phyloP scores from a whole-genome alignment of 345 rosid species.

The Citrus australasica region DNA sequence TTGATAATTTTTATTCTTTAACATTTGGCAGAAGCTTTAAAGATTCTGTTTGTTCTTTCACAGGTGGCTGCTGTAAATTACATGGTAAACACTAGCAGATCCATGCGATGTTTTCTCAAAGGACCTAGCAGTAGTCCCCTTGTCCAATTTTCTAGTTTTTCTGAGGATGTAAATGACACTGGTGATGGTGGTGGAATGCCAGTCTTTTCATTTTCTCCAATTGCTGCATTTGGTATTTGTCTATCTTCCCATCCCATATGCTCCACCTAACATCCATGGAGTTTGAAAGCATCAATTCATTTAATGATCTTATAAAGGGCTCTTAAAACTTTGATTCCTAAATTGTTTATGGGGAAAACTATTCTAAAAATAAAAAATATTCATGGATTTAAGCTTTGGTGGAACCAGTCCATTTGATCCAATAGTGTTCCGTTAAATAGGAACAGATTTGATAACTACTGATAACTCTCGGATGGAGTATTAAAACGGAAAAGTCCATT shows the following conservation, averaged over 20 bases:
- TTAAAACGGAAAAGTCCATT: no score
- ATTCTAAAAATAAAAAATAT: not conserved
- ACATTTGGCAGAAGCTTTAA: not conserved
- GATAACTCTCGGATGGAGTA: no score
- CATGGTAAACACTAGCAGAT: slow-evolving; percentile 55
- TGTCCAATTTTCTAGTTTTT: slow-evolving; percentile 53
- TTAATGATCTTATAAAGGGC: not conserved
- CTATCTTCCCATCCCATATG: not conserved
- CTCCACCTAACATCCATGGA: not conserved
- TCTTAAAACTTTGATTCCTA: not conserved
- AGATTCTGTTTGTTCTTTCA: not conserved
- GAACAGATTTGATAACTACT: no score
- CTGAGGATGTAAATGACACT: slow-evolving; percentile 45
- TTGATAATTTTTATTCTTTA: not conserved
- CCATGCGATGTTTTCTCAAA: slow-evolving; percentile 66
- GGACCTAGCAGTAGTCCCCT: slow-evolving; percentile 45
- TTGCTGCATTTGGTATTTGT: slow-evolving; percentile 57
- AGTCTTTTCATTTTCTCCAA: slow-evolving; percentile 58
- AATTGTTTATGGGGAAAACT: not conserved
- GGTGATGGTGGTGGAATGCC: slow-evolving; percentile 81
- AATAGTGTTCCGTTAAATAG: no score
- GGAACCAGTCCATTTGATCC: not conserved
- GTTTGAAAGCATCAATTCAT: not conserved
- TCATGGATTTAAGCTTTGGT: not conserved
- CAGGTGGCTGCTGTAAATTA: slow-evolving; percentile 58